Evolutionary conservation across 2,329 filamentous ascomycete genomes (phyloP).

Genomic region (Sporothrix variecibatus): DNA sequence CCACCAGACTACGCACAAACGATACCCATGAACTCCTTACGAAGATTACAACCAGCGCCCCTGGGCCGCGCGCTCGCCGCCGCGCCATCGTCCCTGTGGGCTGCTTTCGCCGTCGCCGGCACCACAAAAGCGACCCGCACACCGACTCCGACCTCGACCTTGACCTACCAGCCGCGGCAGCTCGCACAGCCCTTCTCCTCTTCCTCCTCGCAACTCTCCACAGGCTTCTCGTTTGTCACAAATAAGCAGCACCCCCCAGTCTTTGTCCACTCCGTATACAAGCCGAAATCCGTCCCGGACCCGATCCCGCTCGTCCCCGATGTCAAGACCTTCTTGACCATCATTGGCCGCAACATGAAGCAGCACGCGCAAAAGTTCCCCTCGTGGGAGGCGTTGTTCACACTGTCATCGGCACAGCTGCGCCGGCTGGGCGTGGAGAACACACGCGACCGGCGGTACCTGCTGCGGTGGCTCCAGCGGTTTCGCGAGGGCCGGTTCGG

Average conservation of each 20-base stretch:
- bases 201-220: neutral
- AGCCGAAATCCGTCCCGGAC: conserved; percentile 50
- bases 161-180: neutral
- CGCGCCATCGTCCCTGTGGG: conserved; percentile 16
- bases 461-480: conserved; percentile 83
- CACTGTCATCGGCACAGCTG: conserved; percentile 73
- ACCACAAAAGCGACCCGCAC: neutral
- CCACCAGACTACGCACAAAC: neutral
- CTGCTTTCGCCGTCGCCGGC: conserved; percentile 11
- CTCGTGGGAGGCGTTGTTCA: conserved; percentile 89
- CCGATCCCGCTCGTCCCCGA: conserved; percentile 87
- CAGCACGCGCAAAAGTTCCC: conserved; percentile 84
- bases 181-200: conserved; percentile 14
- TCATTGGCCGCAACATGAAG: conserved; percentile 85
- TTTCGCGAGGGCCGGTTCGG: conserved; percentile 78
- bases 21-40: conserved; percentile 36
- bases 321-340: conserved; percentile 78
- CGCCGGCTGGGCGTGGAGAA: conserved; percentile 85
- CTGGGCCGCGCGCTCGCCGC: conserved; percentile 36
- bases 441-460: conserved; percentile 76
- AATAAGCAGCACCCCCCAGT: neutral
- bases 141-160: neutral
- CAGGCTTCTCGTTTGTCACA: neutral
- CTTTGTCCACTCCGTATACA: neutral
- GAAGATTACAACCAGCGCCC: conserved; percentile 33